These are phyloP conservation scores for Pyrenophora seminiperda DNA, from an alignment of 2,329 filamentous ascomycete species.

Conservation along the genomic window DNA sequence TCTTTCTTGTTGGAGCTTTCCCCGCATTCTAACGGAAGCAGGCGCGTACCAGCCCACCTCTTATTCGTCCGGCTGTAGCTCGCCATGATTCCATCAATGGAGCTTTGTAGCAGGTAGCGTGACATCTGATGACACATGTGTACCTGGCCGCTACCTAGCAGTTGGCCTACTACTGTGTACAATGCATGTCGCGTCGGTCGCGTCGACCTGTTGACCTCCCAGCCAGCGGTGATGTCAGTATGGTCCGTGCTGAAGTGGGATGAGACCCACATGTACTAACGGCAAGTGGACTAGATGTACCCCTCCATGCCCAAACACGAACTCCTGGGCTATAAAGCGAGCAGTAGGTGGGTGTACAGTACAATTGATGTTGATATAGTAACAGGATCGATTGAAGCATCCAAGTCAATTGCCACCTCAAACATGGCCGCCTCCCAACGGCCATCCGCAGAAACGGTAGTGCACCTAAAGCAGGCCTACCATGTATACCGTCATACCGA, in stretches of 20 bases:
- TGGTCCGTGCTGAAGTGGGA: conserved; percentile 2
- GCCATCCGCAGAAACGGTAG: background rate
- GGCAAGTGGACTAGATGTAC: conserved; percentile 1
- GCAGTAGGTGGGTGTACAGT: too few species aligned
- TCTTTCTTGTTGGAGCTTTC: conserved; percentile 23
- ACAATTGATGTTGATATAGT: background rate
- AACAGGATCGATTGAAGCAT: background rate
- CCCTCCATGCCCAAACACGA: conserved; percentile 8
- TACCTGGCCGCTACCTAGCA: conserved; percentile 4
- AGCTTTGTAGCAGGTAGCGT: too few species aligned
- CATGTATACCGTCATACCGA: conserved; percentile 16
- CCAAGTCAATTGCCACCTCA: background rate
- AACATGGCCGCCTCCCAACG: background rate
- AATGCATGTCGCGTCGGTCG: conserved; percentile 2
- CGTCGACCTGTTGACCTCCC: background rate
- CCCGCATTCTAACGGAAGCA: conserved; percentile 28
- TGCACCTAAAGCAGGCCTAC: conserved; percentile 14
- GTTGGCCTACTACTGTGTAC: too few species aligned
- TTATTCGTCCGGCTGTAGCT: conserved; percentile 12
- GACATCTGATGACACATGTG: background rate
- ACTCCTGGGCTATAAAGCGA: background rate
- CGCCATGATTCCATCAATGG: background rate
- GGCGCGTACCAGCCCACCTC: conserved; percentile 5
- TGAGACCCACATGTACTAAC: conserved; percentile 2
- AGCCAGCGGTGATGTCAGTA: conserved; percentile 8